Evolutionary conservation across 1,139 yeast genomes (phyloP), one percentile per base, ranked within the genome.

Genomic region (Kurtzmaniella quercitrusa): DNA sequence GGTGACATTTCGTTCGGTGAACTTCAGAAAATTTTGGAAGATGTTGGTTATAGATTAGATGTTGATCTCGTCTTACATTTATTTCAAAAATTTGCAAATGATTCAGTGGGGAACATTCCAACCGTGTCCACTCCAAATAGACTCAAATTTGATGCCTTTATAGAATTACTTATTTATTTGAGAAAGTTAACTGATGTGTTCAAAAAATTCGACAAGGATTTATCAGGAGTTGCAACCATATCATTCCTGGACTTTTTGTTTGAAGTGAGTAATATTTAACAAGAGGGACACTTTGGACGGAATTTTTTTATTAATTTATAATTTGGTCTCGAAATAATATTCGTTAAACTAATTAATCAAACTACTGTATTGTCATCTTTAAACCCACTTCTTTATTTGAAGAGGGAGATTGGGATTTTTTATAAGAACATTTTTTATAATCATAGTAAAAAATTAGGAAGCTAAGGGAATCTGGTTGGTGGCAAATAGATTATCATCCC

Each of bases 61-160:
- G 74, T 79, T 28, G 82, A 79, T 52, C 74, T 82, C 50, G 83
- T 82, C 15, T 68, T 79, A 44, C 81, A 77, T 56, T 65, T 84
- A 44, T 84, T 83, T 55, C 79, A 71, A 48, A 76, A 74, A 46
- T 84, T 82, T 55, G 74, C 84, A 33, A 55, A 60, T 45, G 72
- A 53, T 51, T 51, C 65, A 0, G 30, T 26, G 6, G 30, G 30
- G n/a, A 26, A 5, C n/a, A 26, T 4, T 26, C 30, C 30, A 26
- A 26, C 30, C 9, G n/a, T 26, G 9, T n/a, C 14, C 2, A 34
- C 33, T 8, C 22, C 40, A 15, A 23, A 14, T 12, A 21, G 37
- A n/a, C 41, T 88, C 59, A 82, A 85, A 48, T 88, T 88, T 60
- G 96, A 88, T 61, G 76, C 82, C 59, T 88, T 88, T 61, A 89